Conservation (phyloP, 106 monocot genomes). For the Apostasia ramifera region DNA sequence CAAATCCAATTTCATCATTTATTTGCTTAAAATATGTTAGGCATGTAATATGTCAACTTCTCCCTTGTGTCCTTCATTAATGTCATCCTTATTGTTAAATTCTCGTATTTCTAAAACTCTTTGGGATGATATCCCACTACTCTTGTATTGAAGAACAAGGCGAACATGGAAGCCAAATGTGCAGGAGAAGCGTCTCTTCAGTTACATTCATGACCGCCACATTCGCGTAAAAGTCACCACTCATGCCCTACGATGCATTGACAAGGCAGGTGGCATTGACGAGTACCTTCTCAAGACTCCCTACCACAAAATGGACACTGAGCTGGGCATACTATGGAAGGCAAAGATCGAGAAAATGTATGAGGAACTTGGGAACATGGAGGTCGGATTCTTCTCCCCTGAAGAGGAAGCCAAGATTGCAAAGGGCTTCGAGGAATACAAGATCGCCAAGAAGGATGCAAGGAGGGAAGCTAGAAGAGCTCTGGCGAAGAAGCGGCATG, state of each 20-base stretch:
- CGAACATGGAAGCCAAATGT: conserved; percentile 96
- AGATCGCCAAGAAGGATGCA: conserved; percentile 31
- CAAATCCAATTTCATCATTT: no score
- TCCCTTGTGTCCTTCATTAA: not conserved
- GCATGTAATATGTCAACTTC: no score
- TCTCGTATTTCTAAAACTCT: no score
- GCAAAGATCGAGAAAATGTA: conserved; percentile 81
- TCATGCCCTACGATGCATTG: conserved; percentile 85
- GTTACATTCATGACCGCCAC: conserved; percentile 78
- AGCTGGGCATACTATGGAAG: conserved; percentile 86
- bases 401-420: conserved; percentile 64
- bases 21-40: no score
- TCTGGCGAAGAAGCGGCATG: conserved; percentile 18
- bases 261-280: conserved; percentile 95
- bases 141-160: conserved; percentile 34
- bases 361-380: conserved; percentile 49
- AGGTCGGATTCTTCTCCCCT: conserved; percentile 60
- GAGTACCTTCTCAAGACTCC: conserved; percentile 91
- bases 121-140: not conserved
- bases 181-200: conserved; percentile 86
- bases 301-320: conserved; percentile 77
- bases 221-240: conserved; percentile 82
- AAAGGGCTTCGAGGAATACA: conserved; percentile 45
- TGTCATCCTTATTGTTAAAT: not conserved
- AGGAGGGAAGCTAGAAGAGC: conserved; percentile 26